A percentile compares a stretch with the other conserved stretches of the same genome.
These are phyloP conservation scores for Boechera divaricarpa DNA, from an alignment of 345 rosid genomes.

Conservation along the genomic window DNA sequence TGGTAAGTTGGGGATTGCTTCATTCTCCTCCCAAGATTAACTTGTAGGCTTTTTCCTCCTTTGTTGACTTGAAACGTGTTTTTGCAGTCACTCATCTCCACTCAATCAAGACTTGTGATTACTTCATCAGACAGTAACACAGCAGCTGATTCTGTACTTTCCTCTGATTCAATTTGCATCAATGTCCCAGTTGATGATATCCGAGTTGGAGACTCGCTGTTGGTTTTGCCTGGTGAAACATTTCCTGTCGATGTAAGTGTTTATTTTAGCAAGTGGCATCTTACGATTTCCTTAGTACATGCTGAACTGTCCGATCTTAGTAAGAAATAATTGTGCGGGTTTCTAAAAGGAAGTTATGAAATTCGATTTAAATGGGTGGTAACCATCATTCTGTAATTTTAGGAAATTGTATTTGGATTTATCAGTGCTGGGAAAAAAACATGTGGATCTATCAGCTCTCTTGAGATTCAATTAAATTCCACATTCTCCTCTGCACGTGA, in stretches of 20 bases:
- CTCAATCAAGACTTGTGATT: slow-evolving; percentile 84
- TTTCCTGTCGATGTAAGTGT: slow-evolving; percentile 91
- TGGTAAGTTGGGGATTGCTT: slow-evolving; percentile 54
- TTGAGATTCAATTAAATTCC: slow-evolving; percentile 12
- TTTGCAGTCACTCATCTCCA: slow-evolving; percentile 88
- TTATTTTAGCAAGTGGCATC: slow-evolving; percentile 25
- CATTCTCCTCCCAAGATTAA: slow-evolving; percentile 2
- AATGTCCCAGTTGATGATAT: slow-evolving; percentile 88
- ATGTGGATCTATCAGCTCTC: slow-evolving; percentile 11
- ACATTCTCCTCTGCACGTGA: slow-evolving; percentile 20
- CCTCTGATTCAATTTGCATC: slow-evolving; percentile 80
- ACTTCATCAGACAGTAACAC: slow-evolving; percentile 70
- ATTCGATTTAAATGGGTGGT: background rate
- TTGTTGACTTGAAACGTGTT: slow-evolving; percentile 28
- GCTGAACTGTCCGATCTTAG: slow-evolving; percentile 10
- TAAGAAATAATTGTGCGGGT: background rate
- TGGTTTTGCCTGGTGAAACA: slow-evolving; percentile 95
- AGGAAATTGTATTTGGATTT: background rate
- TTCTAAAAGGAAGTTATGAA: background rate
- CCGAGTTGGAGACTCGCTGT: slow-evolving; percentile 81
- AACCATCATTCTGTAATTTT: slow-evolving; percentile 15
- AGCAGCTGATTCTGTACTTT: slow-evolving; percentile 65
- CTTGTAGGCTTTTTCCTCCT: slow-evolving; percentile 2
- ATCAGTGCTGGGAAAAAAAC: background rate
- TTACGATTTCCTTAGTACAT: slow-evolving; percentile 29